Evolutionary conservation across 2,329 filamentous ascomycete genomes (phyloP).

Genomic region (Myotisia sp.): DNA sequence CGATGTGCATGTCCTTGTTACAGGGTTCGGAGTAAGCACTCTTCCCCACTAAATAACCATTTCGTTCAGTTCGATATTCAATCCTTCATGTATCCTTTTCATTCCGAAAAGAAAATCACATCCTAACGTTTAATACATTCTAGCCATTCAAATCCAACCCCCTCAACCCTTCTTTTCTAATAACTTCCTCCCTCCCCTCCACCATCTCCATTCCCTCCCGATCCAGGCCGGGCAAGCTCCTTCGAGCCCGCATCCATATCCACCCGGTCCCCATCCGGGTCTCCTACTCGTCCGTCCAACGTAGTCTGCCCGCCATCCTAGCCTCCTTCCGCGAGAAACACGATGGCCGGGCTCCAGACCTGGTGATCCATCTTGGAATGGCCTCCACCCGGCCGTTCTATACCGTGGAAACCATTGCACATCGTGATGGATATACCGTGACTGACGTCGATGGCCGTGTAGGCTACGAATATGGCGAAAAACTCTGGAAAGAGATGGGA

Average conservation of each 20-base stretch:
- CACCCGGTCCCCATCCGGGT: slow-evolving; percentile 57
- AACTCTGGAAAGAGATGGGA: slow-evolving; percentile 35
- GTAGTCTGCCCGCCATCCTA: slow-evolving; percentile 51
- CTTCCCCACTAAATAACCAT: not conserved
- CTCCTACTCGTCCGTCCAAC: slow-evolving; percentile 52
- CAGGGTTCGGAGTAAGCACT: slow-evolving; percentile 30
- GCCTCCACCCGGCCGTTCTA: slow-evolving; percentile 52
- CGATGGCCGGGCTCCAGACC: slow-evolving; percentile 40
- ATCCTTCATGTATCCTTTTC: slow-evolving; percentile 64
- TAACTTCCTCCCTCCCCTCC: slow-evolving; percentile 53
- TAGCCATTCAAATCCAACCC: slow-evolving; percentile 65
- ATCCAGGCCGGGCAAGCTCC: slow-evolving; percentile 16
- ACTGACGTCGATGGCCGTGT: slow-evolving; percentile 50
- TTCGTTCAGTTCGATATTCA: slow-evolving; percentile 62
- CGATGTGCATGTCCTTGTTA: slow-evolving; percentile 37
- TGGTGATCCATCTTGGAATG: slow-evolving; percentile 68
- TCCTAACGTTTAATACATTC: not conserved
- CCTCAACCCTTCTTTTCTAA: slow-evolving; percentile 69
- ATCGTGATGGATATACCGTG: slow-evolving; percentile 57
- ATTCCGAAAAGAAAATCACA: too few relatives aligned
- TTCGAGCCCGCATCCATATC: slow-evolving; percentile 28
- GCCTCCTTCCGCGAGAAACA: slow-evolving; percentile 27
- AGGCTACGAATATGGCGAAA: slow-evolving; percentile 31
- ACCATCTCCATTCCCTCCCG: slow-evolving; percentile 37
- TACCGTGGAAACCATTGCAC: slow-evolving; percentile 54